Base-by-base conservation (phyloP, 2,329 filamentous ascomycete species). In the Chlorencoelia australis region DNA sequence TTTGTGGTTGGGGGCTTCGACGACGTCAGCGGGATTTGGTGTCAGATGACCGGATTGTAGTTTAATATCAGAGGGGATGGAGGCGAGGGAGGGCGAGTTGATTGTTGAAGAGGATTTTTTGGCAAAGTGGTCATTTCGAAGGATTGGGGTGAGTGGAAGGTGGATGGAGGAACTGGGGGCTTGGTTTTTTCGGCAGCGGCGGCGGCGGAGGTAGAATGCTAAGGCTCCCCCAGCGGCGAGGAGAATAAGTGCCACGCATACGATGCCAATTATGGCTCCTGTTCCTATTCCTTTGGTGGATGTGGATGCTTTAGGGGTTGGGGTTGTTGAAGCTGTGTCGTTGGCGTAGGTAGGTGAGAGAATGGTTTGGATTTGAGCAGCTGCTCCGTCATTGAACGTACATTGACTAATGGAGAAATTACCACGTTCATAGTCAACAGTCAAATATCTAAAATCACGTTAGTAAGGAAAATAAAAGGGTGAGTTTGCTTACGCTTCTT, bases 401-500 rank as follows among this genome's bases (percentile, higher is more conserved):
- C 46, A 48, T 39, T 54, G 53, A 14, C 44, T 48, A n/a, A 54
- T 45, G 7, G 39, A 47, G 31, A 56, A 55, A 17, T 45, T 54
- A 13, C 40, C 34, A 13, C 46, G 44, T 4, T 55, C 45, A 33
- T 54, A 56, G 39, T 56, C 46, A 3, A 48, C 51, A 4, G 45
- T 53, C 11, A 56, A 26, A 30, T 53, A 54, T 14, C 44, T 47
- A 17, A n/a, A 13, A 10, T 13, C 3, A 10, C 6, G 14, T 45
- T 20, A 45, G 37, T 3, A 6, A 27, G 9, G 11, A 11, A n/a
- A 5, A 13, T 14, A 6, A 28, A n/a, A 35, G 9, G 15, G 11
- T 11, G 9, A 6, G 10, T n/a, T 4, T n/a, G 40, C 40, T 30
- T 44, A 52, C 37, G 56, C 56, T 46, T 63, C 60, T 46, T 63